phyloP scores from a whole-genome alignment of 2,329 filamentous ascomycete genomes.

The Neurospora sp. region DNA sequence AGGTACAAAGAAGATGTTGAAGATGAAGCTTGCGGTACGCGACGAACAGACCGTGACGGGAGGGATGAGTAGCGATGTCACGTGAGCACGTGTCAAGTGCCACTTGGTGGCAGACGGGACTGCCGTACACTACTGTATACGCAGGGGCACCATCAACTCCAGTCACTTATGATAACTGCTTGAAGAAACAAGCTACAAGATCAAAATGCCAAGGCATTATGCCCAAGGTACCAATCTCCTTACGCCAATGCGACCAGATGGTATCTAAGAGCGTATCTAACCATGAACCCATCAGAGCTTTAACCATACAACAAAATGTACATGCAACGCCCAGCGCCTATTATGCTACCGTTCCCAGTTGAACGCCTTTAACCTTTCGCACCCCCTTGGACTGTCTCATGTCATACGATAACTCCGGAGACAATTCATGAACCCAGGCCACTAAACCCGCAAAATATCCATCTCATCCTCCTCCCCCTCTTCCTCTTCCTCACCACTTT shows the following conservation, averaged over 20 bases:
- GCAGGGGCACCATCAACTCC: background rate
- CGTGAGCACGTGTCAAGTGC: background rate
- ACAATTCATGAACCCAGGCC: background rate
- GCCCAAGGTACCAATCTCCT: background rate
- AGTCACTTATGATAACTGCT: background rate
- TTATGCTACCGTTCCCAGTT: background rate
- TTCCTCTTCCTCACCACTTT: slow-evolving; percentile 16
- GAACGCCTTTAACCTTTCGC: background rate
- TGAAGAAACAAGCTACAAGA: background rate
- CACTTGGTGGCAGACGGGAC: background rate
- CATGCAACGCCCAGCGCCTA: background rate
- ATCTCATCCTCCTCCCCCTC: slow-evolving; percentile 44
- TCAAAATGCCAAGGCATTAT: background rate
- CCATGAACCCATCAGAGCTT: background rate
- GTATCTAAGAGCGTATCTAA: background rate
- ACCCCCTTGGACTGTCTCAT: background rate
- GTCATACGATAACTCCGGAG: background rate
- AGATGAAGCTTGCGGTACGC: background rate
- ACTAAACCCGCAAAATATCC: slow-evolving; percentile 32
- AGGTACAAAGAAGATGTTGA: background rate
- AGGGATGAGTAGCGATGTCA: background rate
- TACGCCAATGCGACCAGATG: background rate
- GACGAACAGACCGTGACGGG: background rate
- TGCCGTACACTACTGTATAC: background rate
- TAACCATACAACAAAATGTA: background rate